A percentile compares a stretch with the other conserved stretches of the same genome.
These are phyloP conservation scores for Fallopia convolvulus DNA, from an alignment of 148 eudicot genomes.

Conservation along the genomic window DNA sequence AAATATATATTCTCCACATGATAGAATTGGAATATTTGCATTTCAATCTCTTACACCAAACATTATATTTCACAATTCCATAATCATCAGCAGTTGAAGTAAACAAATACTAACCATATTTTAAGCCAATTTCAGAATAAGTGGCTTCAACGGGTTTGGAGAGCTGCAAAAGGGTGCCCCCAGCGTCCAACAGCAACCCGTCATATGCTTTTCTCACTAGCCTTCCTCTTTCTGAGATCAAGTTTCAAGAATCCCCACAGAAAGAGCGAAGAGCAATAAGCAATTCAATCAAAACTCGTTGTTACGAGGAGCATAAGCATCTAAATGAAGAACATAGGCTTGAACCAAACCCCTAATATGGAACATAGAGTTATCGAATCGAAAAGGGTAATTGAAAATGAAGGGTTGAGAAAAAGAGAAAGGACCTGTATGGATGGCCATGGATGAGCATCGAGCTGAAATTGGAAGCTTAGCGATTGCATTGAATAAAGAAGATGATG, in stretches of 20 bases:
- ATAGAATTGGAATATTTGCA: background rate
- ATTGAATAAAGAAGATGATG: constrained; percentile 5
- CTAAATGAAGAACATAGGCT: no score
- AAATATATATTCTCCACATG: background rate
- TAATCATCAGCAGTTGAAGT: background rate
- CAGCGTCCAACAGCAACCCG: constrained; percentile 91
- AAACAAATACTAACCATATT: constrained; percentile 46
- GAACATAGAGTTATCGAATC: background rate
- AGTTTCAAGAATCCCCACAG: background rate
- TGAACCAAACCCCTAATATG: background rate
- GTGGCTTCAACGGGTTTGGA: constrained; percentile 73
- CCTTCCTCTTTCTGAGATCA: constrained; percentile 6
- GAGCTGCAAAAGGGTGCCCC: constrained; percentile 89
- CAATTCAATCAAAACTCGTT: background rate
- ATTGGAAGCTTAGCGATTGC: background rate
- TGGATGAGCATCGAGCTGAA: constrained; percentile 22
- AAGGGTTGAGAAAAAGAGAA: background rate
- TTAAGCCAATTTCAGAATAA: constrained; percentile 60
- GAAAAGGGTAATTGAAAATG: background rate
- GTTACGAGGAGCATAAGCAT: no score
- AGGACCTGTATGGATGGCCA: constrained; percentile 37
- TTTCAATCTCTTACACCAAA: background rate
- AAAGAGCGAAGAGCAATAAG: background rate
- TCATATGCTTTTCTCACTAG: constrained; percentile 51
- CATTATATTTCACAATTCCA: background rate